Base-by-base conservation (phyloP, 768 basidiomycete species). In the Naematelia aurantialba region DNA sequence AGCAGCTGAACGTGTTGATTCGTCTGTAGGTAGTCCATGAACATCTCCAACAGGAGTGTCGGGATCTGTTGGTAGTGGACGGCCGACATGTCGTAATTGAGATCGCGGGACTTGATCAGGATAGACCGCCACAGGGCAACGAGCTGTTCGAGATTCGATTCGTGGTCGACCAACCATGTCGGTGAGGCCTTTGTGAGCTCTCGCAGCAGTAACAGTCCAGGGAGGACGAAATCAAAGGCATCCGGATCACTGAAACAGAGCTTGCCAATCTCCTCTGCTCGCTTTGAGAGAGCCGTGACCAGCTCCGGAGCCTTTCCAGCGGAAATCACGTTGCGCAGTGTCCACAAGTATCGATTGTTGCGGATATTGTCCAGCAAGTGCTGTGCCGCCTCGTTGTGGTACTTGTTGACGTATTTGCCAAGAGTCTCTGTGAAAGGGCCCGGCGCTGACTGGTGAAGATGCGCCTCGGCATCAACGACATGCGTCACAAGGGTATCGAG, bases 341-440 rank as follows among this genome's bases (percentile, higher is more conserved):
- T 94, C 62, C 87, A 85, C 45, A 96, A 80, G 70, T 90, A 87
- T 42, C 87, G 83, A 0, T 88, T 84, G 65, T 88, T 85, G 46
- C 84, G 81, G n/a, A 98, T 79, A 62, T 89, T 84, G 11, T 83
- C 82, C 64, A 91, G 79, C 76, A 99, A 88, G 75, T 89, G 90
- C 51, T 89, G 85, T 21, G 89, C 82, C 1, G 91, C 88, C 68
- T 97, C 89, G 2, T 78, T 80, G 0, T 91, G 87, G 77, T 96
- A 98, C 8, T 90, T 86, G 76, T 97, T 86, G 21, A 98, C 82
- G 77, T 92, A 98, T 73, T 86, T 86, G 19, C 89, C 91, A 49
- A 98, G 79, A 4, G 92, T 93, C 59, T 89, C 85, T 0, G 94
- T 96, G 78, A 99, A 97, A 1, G 92, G 92, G 66, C 88, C 94